These are phyloP conservation scores for Paecilomyces sp. DNA, from an alignment of 2,329 filamentous ascomycete species.

Conservation along the genomic window DNA sequence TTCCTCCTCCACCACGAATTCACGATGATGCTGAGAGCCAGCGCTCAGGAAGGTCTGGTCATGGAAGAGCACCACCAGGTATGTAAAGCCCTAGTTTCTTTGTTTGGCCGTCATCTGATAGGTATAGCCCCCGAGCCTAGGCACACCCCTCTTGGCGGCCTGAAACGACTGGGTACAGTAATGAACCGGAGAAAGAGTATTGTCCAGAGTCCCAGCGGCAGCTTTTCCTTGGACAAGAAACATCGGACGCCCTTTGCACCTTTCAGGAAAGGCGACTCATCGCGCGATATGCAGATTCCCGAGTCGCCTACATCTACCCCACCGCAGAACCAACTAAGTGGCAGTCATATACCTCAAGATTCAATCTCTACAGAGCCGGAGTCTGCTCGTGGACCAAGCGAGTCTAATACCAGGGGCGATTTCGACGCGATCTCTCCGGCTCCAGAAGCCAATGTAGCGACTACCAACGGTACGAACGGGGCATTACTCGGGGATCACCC, in stretches of 20 bases:
- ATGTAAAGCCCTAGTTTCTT: not conserved
- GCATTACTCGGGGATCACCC: conserved; percentile 9
- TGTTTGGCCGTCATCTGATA: conserved; percentile 6
- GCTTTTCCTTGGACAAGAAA: conserved; percentile 31
- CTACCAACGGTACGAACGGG: conserved; percentile 21
- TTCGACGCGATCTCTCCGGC: conserved; percentile 12
- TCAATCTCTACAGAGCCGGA: conserved; percentile 8
- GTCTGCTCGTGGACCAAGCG: conserved; percentile 16
- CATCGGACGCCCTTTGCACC: conserved; percentile 35
- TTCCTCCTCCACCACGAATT: conserved; percentile 32
- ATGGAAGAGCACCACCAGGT: conserved; percentile 27
- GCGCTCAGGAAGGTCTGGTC: conserved; percentile 44
- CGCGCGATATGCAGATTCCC: conserved; percentile 29
- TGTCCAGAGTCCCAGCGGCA: conserved; percentile 24
- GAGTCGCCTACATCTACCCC: conserved; percentile 22
- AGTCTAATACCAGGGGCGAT: conserved; percentile 17
- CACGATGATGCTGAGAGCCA: conserved; percentile 51
- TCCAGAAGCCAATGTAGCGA: conserved; percentile 12
- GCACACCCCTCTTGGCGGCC: conserved; percentile 35
- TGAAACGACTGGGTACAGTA: conserved; percentile 41
- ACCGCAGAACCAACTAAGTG: conserved; percentile 23
- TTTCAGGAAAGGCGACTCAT: conserved; percentile 35
- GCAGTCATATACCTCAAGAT: conserved; percentile 20
- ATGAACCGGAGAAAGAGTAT: conserved; percentile 41
- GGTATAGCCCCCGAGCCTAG: conserved; percentile 28